Conservation (phyloP, 345 rosid genomes). For the Microthlaspi erraticum region DNA sequence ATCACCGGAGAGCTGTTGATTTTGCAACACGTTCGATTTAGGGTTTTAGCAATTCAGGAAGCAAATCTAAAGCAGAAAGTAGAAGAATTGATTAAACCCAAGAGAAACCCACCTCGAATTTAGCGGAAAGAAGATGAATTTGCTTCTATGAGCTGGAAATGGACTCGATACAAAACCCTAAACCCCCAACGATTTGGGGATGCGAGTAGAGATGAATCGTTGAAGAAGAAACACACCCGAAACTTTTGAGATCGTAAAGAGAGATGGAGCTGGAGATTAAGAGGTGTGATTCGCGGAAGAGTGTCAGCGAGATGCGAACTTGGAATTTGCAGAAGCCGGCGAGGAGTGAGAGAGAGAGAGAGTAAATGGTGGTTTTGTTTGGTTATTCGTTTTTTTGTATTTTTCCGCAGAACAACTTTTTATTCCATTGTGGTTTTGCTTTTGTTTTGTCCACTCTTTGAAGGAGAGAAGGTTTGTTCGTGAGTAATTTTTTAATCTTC, state of each 20-base stretch:
- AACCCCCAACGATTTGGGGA: conserved; percentile 12
- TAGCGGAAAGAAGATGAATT: not conserved
- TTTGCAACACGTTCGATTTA: conserved; percentile 24
- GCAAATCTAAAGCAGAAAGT: not conserved
- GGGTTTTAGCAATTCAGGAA: conserved; percentile 25
- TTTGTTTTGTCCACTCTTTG: conserved; percentile 45
- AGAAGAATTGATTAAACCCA: not conserved
- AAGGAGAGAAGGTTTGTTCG: conserved; percentile 26
- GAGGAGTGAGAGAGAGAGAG: conserved; percentile 38
- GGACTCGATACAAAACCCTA: conserved; percentile 38
- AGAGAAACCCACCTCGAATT: conserved; percentile 42
- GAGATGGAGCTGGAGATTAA: not conserved
- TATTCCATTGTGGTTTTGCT: conserved; percentile 41
- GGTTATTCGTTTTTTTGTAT: conserved; percentile 2
- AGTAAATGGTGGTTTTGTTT: conserved; percentile 18
- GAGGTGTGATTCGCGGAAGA: conserved; percentile 19
- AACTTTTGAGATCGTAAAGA: conserved; percentile 9
- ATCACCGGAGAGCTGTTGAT: conserved; percentile 15
- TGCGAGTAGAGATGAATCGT: conserved; percentile 14
- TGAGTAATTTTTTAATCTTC: conserved; percentile 19
- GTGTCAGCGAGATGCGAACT: conserved; percentile 36
- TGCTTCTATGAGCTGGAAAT: not conserved
- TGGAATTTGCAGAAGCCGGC: conserved; percentile 38
- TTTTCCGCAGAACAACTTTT: conserved; percentile 16
- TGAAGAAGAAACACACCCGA: not conserved